phyloP scores from a whole-genome alignment of 805 yeast species.

The Yarrowia deformans region DNA sequence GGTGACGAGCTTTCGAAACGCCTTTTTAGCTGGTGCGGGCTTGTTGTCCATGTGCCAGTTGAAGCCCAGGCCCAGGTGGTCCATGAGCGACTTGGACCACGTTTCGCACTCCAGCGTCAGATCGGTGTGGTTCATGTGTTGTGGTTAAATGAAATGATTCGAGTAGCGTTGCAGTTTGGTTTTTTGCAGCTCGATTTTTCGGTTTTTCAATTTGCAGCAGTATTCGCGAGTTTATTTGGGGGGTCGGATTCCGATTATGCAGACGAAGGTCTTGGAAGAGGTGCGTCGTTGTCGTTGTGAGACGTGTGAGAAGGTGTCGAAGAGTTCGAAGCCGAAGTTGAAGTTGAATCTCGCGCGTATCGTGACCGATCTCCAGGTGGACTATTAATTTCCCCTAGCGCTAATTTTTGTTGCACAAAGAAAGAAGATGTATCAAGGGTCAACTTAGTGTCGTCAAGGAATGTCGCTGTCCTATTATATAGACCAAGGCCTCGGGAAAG shows the following conservation, averaged over 20 bases:
- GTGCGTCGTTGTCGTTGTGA: background rate
- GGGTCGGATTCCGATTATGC: slow-evolving; percentile 24
- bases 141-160: background rate
- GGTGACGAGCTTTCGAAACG: slow-evolving; percentile 17
- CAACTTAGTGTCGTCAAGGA: slow-evolving; percentile 3
- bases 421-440: slow-evolving; percentile 5
- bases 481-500: background rate
- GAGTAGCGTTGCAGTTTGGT: background rate
- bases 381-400: slow-evolving; percentile 22
- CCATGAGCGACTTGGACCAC: slow-evolving; percentile 32
- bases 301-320: background rate
- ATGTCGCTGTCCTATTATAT: background rate
- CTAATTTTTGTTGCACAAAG: slow-evolving; percentile 2
- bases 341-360: background rate
- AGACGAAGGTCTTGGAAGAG: background rate
- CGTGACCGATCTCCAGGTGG: background rate
- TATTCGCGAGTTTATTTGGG: slow-evolving; percentile 17
- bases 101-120: slow-evolving; percentile 22
- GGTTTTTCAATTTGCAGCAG: slow-evolving; percentile 16
- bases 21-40: slow-evolving; percentile 31
- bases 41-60: slow-evolving; percentile 38
- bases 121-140: slow-evolving; percentile 12
- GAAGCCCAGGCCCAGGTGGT: slow-evolving; percentile 36
- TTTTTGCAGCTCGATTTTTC: slow-evolving; percentile 1
- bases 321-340: too few relatives aligned